phyloP scores from a whole-genome alignment of 2,329 filamentous ascomycete genomes.

The Ceratocystiopsis sp. region DNA sequence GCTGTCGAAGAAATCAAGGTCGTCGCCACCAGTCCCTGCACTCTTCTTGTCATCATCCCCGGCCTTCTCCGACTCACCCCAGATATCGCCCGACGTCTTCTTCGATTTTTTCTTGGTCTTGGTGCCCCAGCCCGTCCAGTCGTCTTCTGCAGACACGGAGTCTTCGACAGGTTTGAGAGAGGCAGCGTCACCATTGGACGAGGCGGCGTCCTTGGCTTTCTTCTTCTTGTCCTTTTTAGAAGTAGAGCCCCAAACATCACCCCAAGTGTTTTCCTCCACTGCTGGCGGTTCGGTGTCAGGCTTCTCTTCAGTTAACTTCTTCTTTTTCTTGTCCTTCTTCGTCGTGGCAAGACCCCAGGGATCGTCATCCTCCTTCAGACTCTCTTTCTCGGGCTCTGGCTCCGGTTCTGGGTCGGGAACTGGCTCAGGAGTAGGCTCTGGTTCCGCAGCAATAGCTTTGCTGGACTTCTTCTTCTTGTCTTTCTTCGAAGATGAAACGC shows the following conservation, averaged over 20 bases:
- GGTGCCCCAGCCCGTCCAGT: conserved; percentile 6
- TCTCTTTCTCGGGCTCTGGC: conserved; percentile 3
- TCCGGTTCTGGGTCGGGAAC: conserved; percentile 4
- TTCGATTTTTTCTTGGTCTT: conserved; percentile 7
- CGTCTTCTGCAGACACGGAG: conserved; percentile 3
- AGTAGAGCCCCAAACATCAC: conserved; percentile 1
- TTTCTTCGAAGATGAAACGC: background rate
- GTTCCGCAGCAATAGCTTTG: conserved; percentile 2
- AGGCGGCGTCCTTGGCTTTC: conserved; percentile 10
- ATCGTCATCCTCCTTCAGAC: background rate
- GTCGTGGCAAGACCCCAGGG: conserved; percentile 5
- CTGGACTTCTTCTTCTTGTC: conserved; percentile 15
- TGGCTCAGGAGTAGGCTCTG: conserved; percentile 1
- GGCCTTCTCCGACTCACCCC: conserved; percentile 3
- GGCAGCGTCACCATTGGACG: conserved; percentile 5
- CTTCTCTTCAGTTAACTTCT: conserved; percentile 8
- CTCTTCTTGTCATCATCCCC: conserved; percentile 14
- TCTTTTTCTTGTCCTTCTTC: conserved; percentile 13
- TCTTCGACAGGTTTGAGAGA: conserved; percentile 2
- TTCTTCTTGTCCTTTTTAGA: conserved; percentile 6
- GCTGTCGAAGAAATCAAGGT: conserved; percentile 15
- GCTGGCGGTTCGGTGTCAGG: conserved; percentile 9
- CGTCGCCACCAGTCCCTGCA: conserved; percentile 12
- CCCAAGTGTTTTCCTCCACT: conserved; percentile 2
- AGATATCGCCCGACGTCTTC: background rate